Evolutionary conservation across 2,329 filamentous ascomycete species (phyloP).

Genomic region (Pseudocercospora fijiensis): DNA sequence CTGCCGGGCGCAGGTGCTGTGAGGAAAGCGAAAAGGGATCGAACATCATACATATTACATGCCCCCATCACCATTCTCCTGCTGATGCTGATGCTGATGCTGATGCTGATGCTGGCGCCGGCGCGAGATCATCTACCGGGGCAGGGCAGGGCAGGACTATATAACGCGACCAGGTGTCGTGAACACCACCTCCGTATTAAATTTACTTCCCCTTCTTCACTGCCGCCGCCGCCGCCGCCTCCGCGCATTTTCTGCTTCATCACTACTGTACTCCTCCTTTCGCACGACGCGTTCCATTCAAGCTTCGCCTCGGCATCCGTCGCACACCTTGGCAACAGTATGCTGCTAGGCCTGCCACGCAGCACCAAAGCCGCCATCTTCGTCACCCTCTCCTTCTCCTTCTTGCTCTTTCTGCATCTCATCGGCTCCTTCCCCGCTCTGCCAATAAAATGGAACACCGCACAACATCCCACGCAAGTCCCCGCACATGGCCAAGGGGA

Average conservation of each 20-base stretch:
- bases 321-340: neutral
- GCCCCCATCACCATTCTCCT: conserved; percentile 7
- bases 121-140: neutral
- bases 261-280: neutral
- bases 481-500: neutral
- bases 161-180: conserved; percentile 2
- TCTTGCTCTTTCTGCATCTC: conserved; percentile 15
- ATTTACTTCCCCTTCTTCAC: too few species aligned
- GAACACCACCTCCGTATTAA: too few species aligned
- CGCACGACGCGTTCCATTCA: neutral
- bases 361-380: conserved; percentile 14
- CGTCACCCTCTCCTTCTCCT: conserved; percentile 4
- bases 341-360: conserved; percentile 19
- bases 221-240: neutral
- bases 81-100: too few species aligned
- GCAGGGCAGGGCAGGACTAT: neutral
- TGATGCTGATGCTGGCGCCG: too few species aligned
- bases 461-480: neutral
- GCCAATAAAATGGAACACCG: conserved; percentile 9
- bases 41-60: too few species aligned
- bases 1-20: too few species aligned
- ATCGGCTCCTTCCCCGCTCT: conserved; percentile 5
- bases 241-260: neutral
- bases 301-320: conserved; percentile 1
- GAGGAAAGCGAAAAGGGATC: too few species aligned